These are phyloP conservation scores for Citrus reticulata DNA, from an alignment of 345 rosid genomes.

Conservation along the genomic window DNA sequence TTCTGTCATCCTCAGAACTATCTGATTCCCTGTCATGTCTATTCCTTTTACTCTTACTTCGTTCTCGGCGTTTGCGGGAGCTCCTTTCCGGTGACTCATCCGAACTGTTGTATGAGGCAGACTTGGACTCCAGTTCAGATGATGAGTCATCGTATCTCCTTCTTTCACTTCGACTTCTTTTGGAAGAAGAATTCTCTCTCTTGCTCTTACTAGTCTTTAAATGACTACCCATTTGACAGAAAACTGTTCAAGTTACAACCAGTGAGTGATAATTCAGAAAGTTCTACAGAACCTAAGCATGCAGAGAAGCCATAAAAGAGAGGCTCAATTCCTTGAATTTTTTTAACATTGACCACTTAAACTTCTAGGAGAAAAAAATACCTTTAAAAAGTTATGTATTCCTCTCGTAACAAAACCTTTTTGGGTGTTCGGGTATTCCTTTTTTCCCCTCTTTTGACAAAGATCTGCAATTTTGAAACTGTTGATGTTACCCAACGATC, in stretches of 20 bases:
- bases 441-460: too few relatives aligned
- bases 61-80: conserved; percentile 23
- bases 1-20: conserved; percentile 32
- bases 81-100: conserved; percentile 30
- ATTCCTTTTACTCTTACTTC: conserved; percentile 23
- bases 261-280: background rate
- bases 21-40: conserved; percentile 18
- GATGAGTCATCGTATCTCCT: conserved; percentile 16
- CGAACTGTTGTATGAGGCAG: conserved; percentile 28
- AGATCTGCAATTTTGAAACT: too few relatives aligned
- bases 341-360: too few relatives aligned
- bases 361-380: too few relatives aligned
- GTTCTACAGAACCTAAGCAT: too few relatives aligned
- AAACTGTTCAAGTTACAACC: background rate
- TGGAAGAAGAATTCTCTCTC: conserved; percentile 23
- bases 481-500: too few relatives aligned
- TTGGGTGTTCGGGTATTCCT: too few relatives aligned
- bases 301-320: too few relatives aligned
- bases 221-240: conserved; percentile 3
- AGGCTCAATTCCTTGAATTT: too few relatives aligned
- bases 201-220: conserved; percentile 13
- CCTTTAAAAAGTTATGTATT: too few relatives aligned
- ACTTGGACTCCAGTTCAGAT: conserved; percentile 27
- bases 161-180: conserved; percentile 22
- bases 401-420: too few relatives aligned